phyloP scores from a whole-genome alignment of 306 rosid species.

The Corylus avellana region DNA sequence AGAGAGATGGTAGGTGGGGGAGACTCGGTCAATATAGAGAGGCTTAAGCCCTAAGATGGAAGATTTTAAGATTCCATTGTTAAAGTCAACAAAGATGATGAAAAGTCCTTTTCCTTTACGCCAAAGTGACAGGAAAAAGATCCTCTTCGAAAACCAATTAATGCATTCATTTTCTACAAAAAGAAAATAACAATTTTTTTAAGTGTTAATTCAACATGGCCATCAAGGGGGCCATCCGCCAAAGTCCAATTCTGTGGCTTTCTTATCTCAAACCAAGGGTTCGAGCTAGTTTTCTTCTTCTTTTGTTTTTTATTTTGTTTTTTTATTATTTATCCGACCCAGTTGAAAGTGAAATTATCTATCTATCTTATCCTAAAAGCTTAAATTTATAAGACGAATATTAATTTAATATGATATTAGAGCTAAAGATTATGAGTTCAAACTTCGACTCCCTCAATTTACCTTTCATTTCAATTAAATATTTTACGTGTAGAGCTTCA shows the following conservation, averaged over 20 bases:
- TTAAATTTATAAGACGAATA: too few species aligned
- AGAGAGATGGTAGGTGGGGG: not conserved
- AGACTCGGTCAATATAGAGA: constrained; percentile 10
- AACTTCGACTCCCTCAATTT: too few species aligned
- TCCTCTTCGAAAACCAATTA: not conserved
- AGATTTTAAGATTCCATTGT: not conserved
- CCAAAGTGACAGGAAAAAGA: not conserved
- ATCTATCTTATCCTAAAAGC: too few species aligned
- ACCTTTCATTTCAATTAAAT: too few species aligned
- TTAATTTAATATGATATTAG: too few species aligned
- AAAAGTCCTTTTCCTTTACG: not conserved
- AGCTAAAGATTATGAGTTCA: too few species aligned
- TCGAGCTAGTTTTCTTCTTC: not conserved
- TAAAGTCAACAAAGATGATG: constrained; percentile 28
- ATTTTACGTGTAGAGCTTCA: too few species aligned
- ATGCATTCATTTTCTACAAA: not conserved
- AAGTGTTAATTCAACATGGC: not conserved
- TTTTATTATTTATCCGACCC: too few species aligned
- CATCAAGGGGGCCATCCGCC: not conserved
- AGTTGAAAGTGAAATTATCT: too few species aligned
- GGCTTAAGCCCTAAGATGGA: not conserved
- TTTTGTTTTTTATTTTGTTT: not conserved
- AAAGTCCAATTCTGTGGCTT: not conserved
- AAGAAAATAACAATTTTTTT: not conserved
- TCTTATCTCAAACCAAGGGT: not conserved